These are phyloP conservation scores for Rhodotorula paludigena DNA, from an alignment of 768 basidiomycete species.

Conservation along the genomic window DNA sequence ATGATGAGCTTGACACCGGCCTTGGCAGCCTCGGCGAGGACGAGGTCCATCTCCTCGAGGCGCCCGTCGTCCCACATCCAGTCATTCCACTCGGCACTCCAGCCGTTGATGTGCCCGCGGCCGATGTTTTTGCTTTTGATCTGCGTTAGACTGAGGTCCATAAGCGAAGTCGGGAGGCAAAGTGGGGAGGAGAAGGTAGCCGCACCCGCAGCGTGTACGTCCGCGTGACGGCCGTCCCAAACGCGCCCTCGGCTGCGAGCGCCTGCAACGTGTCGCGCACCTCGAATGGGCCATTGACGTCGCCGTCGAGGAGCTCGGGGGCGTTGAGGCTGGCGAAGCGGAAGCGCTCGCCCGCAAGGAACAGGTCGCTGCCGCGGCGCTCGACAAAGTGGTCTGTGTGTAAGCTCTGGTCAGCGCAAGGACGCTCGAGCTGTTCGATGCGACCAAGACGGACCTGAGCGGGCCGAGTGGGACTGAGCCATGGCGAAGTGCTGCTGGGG, in stretches of 20 bases:
- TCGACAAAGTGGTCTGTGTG: constrained; percentile 17
- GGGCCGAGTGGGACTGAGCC: neutral
- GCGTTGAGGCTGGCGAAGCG: constrained; percentile 40
- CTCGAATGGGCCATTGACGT: constrained; percentile 36
- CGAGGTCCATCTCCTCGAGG: constrained; percentile 28
- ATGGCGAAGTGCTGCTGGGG: constrained; percentile 1
- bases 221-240: constrained; percentile 30
- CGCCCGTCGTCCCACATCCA: constrained; percentile 37
- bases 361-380: constrained; percentile 23
- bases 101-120: constrained; percentile 40
- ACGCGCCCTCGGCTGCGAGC: constrained; percentile 15
- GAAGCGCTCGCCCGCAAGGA: constrained; percentile 31
- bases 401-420: neutral
- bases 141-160: neutral
- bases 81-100: constrained; percentile 30
- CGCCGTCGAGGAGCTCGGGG: constrained; percentile 41
- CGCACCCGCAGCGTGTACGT: constrained; percentile 36
- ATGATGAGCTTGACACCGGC: constrained; percentile 38
- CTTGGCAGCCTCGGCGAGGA: constrained; percentile 27
- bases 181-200: neutral
- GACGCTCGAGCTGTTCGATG: neutral
- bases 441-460: neutral
- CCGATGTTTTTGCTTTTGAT: constrained; percentile 32
- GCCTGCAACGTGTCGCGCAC: constrained; percentile 36
- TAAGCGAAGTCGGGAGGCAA: neutral